phyloP scores from a whole-genome alignment of 768 basidiomycete species.

The Mycena leptocephala region DNA sequence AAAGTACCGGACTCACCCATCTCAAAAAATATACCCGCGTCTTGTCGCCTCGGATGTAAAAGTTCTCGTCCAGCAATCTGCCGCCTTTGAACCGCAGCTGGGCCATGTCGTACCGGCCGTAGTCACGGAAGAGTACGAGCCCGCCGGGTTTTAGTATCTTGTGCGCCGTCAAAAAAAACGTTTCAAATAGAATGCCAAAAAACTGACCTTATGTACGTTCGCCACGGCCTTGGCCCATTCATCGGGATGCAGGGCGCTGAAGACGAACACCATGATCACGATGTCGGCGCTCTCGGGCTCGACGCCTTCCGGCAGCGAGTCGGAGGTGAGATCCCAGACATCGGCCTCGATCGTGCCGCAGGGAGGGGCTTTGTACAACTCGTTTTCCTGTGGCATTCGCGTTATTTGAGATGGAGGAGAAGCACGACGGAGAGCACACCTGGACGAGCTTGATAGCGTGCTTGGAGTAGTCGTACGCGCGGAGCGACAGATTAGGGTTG shows the following conservation, averaged over 20 bases:
- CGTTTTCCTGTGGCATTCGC: constrained; percentile 68
- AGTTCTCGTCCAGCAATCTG: constrained; percentile 92
- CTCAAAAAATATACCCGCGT: constrained; percentile 98
- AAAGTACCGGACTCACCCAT: constrained; percentile 65
- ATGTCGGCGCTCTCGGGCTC: constrained; percentile 86
- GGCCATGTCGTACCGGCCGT: constrained; percentile 95
- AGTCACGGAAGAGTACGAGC: constrained; percentile 89
- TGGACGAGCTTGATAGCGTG: constrained; percentile 94
- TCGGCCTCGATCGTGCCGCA: constrained; percentile 82
- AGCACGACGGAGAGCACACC: constrained; percentile 56
- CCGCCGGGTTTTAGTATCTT: constrained; percentile 96
- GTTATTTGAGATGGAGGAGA: neutral
- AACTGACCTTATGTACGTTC: constrained; percentile 82
- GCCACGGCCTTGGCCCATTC: constrained; percentile 91
- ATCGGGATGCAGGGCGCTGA: constrained; percentile 93
- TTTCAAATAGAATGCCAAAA: neutral
- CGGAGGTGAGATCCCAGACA: constrained; percentile 93
- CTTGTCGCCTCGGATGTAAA: constrained; percentile 97
- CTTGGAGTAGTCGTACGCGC: constrained; percentile 93
- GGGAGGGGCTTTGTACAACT: constrained; percentile 78
- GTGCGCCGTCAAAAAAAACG: neutral
- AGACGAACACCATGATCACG: constrained; percentile 92
- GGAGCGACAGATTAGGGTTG: constrained; percentile 82
- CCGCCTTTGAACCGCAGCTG: constrained; percentile 94
- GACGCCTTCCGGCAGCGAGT: constrained; percentile 75